A percentile compares a stretch with the other conserved stretches of the same genome.
phyloP scores from a whole-genome alignment of 768 basidiomycete species.

The Asterophora parasitica region DNA sequence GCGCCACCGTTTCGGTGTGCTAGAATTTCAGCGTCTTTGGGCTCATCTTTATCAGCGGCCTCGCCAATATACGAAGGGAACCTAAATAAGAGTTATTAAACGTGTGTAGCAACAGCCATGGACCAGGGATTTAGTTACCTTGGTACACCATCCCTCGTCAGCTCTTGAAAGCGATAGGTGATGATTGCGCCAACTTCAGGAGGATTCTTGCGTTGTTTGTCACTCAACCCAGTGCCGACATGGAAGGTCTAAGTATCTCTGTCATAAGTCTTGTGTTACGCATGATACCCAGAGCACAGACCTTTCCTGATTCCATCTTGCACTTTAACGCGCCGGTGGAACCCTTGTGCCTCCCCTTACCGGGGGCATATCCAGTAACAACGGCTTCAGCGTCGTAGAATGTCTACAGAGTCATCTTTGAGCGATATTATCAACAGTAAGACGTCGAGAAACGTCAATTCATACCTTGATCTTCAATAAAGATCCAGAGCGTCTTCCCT shows the following conservation, averaged over 20 bases:
- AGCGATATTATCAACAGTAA: not conserved
- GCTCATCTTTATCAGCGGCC: slow-evolving; percentile 45
- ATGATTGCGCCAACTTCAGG: slow-evolving; percentile 53
- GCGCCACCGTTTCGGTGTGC: slow-evolving; percentile 26
- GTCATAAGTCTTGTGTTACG: not conserved
- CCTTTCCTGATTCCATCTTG: slow-evolving; percentile 60
- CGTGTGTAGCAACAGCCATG: not conserved
- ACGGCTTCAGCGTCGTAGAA: slow-evolving; percentile 60
- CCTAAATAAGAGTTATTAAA: slow-evolving; percentile 21
- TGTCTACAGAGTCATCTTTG: slow-evolving; percentile 26
- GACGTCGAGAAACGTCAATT: not conserved
- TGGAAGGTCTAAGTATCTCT: slow-evolving; percentile 40
- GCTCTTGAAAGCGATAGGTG: slow-evolving; percentile 55
- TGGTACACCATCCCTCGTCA: slow-evolving; percentile 53
- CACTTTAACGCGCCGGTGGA: slow-evolving; percentile 47
- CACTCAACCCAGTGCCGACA: slow-evolving; percentile 50
- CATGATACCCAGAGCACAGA: slow-evolving; percentile 14
- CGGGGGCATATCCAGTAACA: slow-evolving; percentile 52
- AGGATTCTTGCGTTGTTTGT: slow-evolving; percentile 50
- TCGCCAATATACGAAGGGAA: slow-evolving; percentile 53
- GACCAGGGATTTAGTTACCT: slow-evolving; percentile 32
- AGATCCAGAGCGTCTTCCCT: slow-evolving; percentile 42
- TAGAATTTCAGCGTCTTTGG: slow-evolving; percentile 54
- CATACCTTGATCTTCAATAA: slow-evolving; percentile 51
- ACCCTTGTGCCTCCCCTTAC: slow-evolving; percentile 48